phyloP scores from a whole-genome alignment of 2,329 filamentous ascomycete genomes.

The Paraphoma sp. region DNA sequence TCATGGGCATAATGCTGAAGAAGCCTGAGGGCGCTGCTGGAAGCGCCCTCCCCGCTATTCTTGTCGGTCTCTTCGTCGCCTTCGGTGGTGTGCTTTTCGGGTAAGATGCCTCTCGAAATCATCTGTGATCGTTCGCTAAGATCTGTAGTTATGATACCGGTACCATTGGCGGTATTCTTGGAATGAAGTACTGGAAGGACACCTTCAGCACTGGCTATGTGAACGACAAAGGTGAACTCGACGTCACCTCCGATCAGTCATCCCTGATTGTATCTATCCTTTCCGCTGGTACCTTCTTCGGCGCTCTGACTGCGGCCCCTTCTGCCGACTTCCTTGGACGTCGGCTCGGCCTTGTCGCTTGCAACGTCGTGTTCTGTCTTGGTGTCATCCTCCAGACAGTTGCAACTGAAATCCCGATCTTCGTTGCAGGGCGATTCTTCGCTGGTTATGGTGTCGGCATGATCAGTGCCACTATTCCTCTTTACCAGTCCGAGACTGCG shows the following conservation, averaged over 20 bases:
- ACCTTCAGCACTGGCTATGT: constrained; percentile 61
- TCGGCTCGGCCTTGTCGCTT: constrained; percentile 63
- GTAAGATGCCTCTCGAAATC: constrained; percentile 22
- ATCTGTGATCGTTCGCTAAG: constrained; percentile 11
- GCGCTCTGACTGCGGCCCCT: constrained; percentile 72
- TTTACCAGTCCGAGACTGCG: constrained; percentile 76
- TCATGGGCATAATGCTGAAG: constrained; percentile 55
- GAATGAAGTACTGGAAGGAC: constrained; percentile 71
- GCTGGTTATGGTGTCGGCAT: constrained; percentile 51
- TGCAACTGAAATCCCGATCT: constrained; percentile 44
- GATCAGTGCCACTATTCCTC: constrained; percentile 58
- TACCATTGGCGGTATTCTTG: constrained; percentile 66
- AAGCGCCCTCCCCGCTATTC: constrained; percentile 46
- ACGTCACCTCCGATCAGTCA: constrained; percentile 58
- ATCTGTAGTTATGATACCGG: constrained; percentile 45
- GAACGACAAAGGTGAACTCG: constrained; percentile 48
- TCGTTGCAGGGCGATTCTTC: constrained; percentile 51
- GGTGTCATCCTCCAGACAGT: constrained; percentile 50
- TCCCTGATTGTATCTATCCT: constrained; percentile 82
- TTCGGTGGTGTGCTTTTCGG: constrained; percentile 54
- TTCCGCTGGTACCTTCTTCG: constrained; percentile 79
- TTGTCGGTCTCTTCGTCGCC: constrained; percentile 53
- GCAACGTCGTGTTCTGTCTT: constrained; percentile 45
- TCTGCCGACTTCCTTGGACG: constrained; percentile 72
- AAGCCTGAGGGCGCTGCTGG: constrained; percentile 79